These are phyloP conservation scores for Neurospora intermedia DNA, from an alignment of 495 filamentous ascomycete genomes.

Conservation along the genomic window DNA sequence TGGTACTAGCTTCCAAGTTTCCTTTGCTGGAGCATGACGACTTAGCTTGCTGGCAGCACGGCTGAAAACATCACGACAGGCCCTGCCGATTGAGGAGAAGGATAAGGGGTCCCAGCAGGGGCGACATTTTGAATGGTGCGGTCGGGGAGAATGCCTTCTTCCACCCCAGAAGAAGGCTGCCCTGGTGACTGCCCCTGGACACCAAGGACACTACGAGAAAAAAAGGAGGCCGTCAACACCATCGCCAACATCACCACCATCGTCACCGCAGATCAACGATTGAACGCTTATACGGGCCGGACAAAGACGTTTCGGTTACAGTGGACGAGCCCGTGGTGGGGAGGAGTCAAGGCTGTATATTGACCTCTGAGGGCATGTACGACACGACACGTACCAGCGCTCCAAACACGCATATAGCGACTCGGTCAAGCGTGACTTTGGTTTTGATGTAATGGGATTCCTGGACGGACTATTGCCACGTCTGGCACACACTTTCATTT, in stretches of 20 bases:
- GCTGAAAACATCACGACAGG: conserved; percentile 84
- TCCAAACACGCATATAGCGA: conserved; percentile 67
- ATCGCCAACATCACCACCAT: too few relatives aligned
- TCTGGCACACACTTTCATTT: background rate
- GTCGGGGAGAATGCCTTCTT: conserved; percentile 17
- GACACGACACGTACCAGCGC: conserved; percentile 47
- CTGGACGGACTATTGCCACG: too few relatives aligned
- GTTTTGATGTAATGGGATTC: conserved; percentile 48
- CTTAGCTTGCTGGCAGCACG: conserved; percentile 45
- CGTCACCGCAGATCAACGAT: too few relatives aligned
- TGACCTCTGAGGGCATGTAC: too few relatives aligned
- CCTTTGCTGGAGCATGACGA: conserved; percentile 56
- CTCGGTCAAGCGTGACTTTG: conserved; percentile 52
- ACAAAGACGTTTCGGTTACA: conserved; percentile 3
- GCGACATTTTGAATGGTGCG: conserved; percentile 92
- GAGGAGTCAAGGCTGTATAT: too few relatives aligned
- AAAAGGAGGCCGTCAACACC: too few relatives aligned
- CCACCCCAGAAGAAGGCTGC: background rate
- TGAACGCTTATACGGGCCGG: too few relatives aligned
- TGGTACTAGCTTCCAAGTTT: background rate
- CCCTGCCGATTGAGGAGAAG: conserved; percentile 84
- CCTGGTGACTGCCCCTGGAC: too few relatives aligned
- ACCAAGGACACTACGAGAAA: too few relatives aligned
- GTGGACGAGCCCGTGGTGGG: conserved; percentile 21
- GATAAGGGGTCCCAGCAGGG: conserved; percentile 94